Percentiles rank a stretch among this genome's conserved stretches.
These are phyloP conservation scores for bread wheat (Triticum aestivum) DNA, from an alignment of 176 grass and related monocot species.

Conservation along the genomic window IWGSC_CS_RefSeq_v2.1 NC_057811.1:23550771-23551270, in stretches of 20 bases:
- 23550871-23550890: not conserved
- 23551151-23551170: no score
- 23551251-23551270: not conserved
- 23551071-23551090: not conserved
- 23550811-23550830: conserved; percentile 47
- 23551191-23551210: no score
- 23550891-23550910: no score
- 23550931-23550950: conserved; percentile 50
- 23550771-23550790: conserved; percentile 34
- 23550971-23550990: conserved; percentile 44
- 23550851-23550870: not conserved
- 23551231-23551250: no score
- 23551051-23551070: conserved; percentile 17
- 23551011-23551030: conserved; percentile 24
- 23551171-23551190: no score
- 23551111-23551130: not conserved
- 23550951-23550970: conserved; percentile 46
- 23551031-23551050: conserved; percentile 9
- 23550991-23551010: conserved; percentile 51
- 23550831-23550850: conserved; percentile 46
- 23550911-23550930: not conserved
- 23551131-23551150: no score
- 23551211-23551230: no score
- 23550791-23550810: conserved; percentile 38
- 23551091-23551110: not conserved